These are phyloP conservation scores for Cadophora luteo-olivacea DNA, from an alignment of 2,329 filamentous ascomycete genomes.

Conservation along the genomic window DNA sequence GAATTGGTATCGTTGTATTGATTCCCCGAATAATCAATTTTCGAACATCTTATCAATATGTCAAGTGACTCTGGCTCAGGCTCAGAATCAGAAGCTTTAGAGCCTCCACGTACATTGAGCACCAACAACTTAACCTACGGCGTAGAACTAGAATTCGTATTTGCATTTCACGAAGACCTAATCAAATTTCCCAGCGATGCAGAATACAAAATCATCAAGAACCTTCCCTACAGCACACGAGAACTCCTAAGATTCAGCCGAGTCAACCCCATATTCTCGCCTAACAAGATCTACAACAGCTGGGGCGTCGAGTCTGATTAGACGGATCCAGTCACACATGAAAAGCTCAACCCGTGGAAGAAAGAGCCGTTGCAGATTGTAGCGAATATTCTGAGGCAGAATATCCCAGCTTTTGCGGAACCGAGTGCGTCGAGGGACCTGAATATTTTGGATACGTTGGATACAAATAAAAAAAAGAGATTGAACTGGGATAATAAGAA, in stretches of 20 bases:
- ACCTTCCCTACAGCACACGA: neutral
- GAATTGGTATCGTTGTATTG: neutral
- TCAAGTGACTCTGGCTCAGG: constrained; percentile 12
- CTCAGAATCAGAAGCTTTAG: constrained; percentile 1
- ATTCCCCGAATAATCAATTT: neutral
- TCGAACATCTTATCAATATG: neutral
- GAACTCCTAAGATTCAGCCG: constrained; percentile 3
- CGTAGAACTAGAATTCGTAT: constrained; percentile 38
- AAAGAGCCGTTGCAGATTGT: constrained; percentile 33
- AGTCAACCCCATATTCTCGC: constrained; percentile 15
- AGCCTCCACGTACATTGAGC: constrained; percentile 4
- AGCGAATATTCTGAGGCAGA: neutral
- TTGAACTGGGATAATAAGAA: constrained; percentile 29
- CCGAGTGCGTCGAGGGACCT: neutral
- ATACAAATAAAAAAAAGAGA: constrained; percentile 18
- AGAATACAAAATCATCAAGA: neutral
- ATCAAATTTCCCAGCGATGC: constrained; percentile 23
- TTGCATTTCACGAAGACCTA: constrained; percentile 36
- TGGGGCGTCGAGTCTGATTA: constrained; percentile 28
- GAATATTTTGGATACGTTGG: constrained; percentile 6
- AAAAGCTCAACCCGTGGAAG: constrained; percentile 17
- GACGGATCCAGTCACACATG: neutral
- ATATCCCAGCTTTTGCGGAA: neutral
- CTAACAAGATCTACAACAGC: constrained; percentile 32
- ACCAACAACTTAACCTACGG: constrained; percentile 31